Percentiles rank a stretch among this genome's conserved stretches.
Conservation (phyloP, 495 filamentous ascomycete genomes). For the Hyaloscypha finlandica region DNA sequence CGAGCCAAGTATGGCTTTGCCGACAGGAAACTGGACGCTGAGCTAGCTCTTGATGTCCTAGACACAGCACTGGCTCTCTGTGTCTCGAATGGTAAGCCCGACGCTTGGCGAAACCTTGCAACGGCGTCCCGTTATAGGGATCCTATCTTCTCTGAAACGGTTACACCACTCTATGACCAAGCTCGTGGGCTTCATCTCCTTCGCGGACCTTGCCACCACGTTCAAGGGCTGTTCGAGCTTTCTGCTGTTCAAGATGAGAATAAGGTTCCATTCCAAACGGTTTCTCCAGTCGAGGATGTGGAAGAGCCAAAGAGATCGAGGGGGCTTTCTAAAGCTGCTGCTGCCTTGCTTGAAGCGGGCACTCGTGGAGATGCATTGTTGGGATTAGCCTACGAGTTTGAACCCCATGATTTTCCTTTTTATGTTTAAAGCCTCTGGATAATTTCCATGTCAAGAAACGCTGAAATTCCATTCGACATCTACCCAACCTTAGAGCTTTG, state of each 20-base stretch:
- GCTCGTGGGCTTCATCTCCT: background rate
- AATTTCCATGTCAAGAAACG: no score
- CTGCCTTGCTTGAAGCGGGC: background rate
- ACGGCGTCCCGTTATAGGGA: background rate
- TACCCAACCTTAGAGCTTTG: no score
- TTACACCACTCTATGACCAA: background rate
- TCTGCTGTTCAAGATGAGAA: background rate
- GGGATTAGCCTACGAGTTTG: background rate
- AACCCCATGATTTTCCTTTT: no score
- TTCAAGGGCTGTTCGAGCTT: conserved; percentile 3
- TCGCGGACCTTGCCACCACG: background rate
- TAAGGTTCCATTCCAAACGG: background rate
- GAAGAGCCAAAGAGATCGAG: background rate
- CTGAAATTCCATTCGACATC: no score
- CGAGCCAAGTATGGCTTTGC: no score
- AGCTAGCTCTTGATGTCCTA: background rate
- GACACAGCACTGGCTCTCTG: background rate
- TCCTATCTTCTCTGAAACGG: background rate
- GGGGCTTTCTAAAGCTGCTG: background rate
- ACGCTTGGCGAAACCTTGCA: background rate
- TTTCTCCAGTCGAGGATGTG: background rate
- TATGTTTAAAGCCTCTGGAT: no score
- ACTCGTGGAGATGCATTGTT: background rate
- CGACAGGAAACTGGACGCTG: no score
- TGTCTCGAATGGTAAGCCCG: background rate